phyloP scores from a whole-genome alignment of 1,139 yeast genomes.

The Pichia sp. region DNA sequence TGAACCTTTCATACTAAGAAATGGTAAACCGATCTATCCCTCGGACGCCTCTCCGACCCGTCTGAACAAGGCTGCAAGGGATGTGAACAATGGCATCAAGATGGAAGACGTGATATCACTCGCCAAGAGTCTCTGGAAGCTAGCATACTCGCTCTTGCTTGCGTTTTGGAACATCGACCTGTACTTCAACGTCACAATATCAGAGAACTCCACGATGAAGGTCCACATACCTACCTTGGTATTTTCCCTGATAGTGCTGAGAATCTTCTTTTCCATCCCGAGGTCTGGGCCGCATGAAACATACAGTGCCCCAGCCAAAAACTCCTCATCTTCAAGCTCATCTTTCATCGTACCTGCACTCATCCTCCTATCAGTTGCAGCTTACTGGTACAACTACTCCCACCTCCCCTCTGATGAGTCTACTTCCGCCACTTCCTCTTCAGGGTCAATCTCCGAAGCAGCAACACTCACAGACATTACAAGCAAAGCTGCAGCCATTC shows the following conservation, averaged over 20 bases:
- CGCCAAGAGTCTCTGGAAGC: conserved; percentile 6
- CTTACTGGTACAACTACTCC: conserved; percentile 3
- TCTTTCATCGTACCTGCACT: conserved; percentile 1
- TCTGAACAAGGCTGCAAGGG: neutral
- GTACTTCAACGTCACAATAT: conserved; percentile 22
- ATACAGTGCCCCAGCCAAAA: neutral
- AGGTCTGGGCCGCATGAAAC: conserved; percentile 2
- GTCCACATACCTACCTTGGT: conserved; percentile 28
- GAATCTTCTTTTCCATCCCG: conserved; percentile 3
- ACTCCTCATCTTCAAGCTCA: neutral
- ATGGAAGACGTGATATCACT: conserved; percentile 12
- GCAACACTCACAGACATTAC: neutral
- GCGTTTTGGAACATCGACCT: conserved; percentile 27
- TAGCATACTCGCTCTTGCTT: conserved; percentile 8
- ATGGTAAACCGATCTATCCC: conserved; percentile 19
- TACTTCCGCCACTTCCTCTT: neutral
- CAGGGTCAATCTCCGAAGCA: neutral
- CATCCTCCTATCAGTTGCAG: neutral
- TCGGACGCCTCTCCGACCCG: neutral
- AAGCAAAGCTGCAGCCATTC: neutral
- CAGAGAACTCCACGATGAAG: conserved; percentile 21
- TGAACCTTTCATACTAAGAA: conserved; percentile 24
- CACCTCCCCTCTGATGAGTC: neutral
- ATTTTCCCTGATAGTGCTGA: conserved; percentile 9
- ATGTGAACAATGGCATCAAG: neutral